Percentiles rank a stretch among this genome's conserved stretches.
phyloP scores from a whole-genome alignment of 2,329 filamentous ascomycete genomes.

The Hypoxylon sp. region DNA sequence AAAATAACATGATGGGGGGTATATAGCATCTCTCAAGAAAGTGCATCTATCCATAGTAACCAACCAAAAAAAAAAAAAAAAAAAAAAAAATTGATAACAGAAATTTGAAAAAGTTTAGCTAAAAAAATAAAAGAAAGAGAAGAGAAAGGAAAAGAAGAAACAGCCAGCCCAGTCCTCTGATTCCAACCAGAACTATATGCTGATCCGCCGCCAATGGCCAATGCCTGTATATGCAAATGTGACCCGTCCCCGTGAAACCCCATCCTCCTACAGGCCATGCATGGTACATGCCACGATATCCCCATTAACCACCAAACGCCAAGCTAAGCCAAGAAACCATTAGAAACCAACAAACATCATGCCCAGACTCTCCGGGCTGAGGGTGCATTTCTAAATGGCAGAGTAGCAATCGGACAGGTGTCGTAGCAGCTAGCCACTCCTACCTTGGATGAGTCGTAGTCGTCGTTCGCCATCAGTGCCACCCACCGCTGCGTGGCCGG shows the following conservation, averaged over 20 bases:
- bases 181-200: constrained; percentile 22
- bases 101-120: too few species aligned
- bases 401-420: constrained; percentile 19
- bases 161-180: constrained; percentile 21
- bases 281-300: constrained; percentile 23
- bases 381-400: constrained; percentile 29
- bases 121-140: too few species aligned
- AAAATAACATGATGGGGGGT: constrained; percentile 29
- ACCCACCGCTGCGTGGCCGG: constrained; percentile 41
- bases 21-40: constrained; percentile 38
- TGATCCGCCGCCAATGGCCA: constrained; percentile 35
- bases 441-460: constrained; percentile 43
- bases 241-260: constrained; percentile 33
- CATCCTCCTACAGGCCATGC: constrained; percentile 23
- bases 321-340: constrained; percentile 30
- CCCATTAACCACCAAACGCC: constrained; percentile 38
- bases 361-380: constrained; percentile 16
- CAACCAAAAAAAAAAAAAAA: too few species aligned
- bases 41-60: constrained; percentile 18
- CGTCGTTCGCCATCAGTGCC: constrained; percentile 48
- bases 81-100: constrained; percentile 1
- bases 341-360: constrained; percentile 12
- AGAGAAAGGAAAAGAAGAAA: too few species aligned
- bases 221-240: constrained; percentile 18
- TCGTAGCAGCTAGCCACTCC: constrained; percentile 41